Conservation (phyloP, 129 eudicot genomes). For the Rutidosis leptorrhynchoides region DNA sequence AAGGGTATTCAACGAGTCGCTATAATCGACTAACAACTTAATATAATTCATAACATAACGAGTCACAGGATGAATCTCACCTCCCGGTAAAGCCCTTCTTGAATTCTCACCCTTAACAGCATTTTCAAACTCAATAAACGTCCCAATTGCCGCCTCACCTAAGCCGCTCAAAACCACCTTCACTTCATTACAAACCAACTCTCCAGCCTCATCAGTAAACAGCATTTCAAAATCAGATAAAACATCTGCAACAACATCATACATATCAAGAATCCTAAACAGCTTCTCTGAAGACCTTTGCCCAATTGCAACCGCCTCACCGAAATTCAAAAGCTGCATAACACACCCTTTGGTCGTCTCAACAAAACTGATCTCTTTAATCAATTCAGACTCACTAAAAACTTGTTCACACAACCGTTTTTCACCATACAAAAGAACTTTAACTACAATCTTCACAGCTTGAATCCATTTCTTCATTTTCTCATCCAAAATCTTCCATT, state of each 20-base stretch:
- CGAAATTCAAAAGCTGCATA: constrained; percentile 95
- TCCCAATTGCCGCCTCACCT: constrained; percentile 85
- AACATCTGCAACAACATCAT: constrained; percentile 64
- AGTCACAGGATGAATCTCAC: constrained; percentile 83
- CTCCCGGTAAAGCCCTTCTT: constrained; percentile 53
- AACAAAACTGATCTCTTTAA: constrained; percentile 73
- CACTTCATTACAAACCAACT: constrained; percentile 70
- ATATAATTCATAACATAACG: constrained; percentile 93
- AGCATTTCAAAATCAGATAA: constrained; percentile 53
- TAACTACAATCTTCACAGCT: constrained; percentile 65
- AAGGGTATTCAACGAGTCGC: constrained; percentile 56
- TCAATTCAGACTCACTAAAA: constrained; percentile 61
- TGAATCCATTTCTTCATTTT: constrained; percentile 95
- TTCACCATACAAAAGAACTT: constrained; percentile 56
- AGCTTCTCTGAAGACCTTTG: constrained; percentile 78
- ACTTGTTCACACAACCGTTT: constrained; percentile 69
- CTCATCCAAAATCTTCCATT: constrained; percentile 78
- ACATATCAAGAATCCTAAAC: constrained; percentile 87
- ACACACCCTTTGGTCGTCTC: constrained; percentile 92
- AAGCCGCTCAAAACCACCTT: constrained; percentile 68
- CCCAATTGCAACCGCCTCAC: constrained; percentile 85
- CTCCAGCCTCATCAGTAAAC: constrained; percentile 74
- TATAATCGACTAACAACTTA: constrained; percentile 79
- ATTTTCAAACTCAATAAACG: constrained; percentile 86
- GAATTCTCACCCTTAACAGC: constrained; percentile 83